A percentile compares a stretch with the other conserved stretches of the same genome.
phyloP scores from a whole-genome alignment of 2,329 filamentous ascomycete species.

The Fusarium avenaceum region DNA sequence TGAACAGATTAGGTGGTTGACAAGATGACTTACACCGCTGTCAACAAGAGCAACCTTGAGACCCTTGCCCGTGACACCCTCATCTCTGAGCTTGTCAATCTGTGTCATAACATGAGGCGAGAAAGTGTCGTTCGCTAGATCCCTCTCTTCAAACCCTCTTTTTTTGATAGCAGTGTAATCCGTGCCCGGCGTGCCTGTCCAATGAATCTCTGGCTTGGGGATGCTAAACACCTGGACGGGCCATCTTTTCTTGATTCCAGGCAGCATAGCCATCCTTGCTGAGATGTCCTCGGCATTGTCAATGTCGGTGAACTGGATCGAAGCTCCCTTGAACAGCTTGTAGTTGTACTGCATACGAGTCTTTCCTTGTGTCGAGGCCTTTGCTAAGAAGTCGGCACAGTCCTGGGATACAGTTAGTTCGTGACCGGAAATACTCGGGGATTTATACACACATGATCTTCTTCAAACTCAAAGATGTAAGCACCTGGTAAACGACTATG shows the following conservation, averaged over 20 bases:
- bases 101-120: conserved; percentile 69
- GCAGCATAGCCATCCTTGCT: conserved; percentile 57
- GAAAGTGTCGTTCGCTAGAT: conserved; percentile 55
- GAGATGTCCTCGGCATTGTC: conserved; percentile 60
- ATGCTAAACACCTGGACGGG: conserved; percentile 62
- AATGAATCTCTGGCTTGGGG: conserved; percentile 59
- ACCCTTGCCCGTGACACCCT: conserved; percentile 64
- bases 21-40: conserved; percentile 62
- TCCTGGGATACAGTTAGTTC: conserved; percentile 22
- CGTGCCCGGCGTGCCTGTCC: conserved; percentile 55
- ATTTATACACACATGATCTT: conserved; percentile 58
- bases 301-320: conserved; percentile 65
- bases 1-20: accelerated
- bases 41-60: conserved; percentile 68
- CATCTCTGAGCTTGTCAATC: conserved; percentile 64
- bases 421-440: accelerated
- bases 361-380: conserved; percentile 54
- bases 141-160: conserved; percentile 32
- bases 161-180: conserved; percentile 39
- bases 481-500: conserved; percentile 58
- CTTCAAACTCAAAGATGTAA: conserved; percentile 68
- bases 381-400: conserved; percentile 35
- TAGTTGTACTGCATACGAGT: conserved; percentile 63
- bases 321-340: conserved; percentile 67
- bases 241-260: conserved; percentile 64